Conservation (phyloP, 768 basidiomycete genomes). For the Nidula microcarpa region DNA sequence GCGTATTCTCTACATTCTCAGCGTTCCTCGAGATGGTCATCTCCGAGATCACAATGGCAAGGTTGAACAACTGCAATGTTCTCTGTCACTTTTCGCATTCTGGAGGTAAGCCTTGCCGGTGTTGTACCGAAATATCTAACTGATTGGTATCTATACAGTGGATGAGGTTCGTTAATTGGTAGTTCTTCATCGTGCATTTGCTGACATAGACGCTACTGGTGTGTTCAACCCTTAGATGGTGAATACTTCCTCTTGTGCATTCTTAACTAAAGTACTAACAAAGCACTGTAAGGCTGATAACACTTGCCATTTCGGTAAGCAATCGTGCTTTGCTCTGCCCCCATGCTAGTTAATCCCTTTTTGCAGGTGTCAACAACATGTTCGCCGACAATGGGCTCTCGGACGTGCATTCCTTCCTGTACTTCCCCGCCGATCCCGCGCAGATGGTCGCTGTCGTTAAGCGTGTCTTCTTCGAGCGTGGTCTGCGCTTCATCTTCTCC, state of each 20-base stretch:
- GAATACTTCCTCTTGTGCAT: not conserved
- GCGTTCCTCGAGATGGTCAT: constrained; percentile 91
- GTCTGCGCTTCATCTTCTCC: constrained; percentile 84
- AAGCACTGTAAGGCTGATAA: constrained; percentile 35
- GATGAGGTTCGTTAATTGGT: constrained; percentile 46
- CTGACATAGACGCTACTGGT: not conserved
- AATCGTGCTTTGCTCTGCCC: not conserved
- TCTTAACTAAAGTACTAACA: too few species aligned
- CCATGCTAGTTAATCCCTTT: constrained; percentile 30
- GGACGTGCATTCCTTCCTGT: constrained; percentile 75
- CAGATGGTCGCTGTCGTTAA: constrained; percentile 80
- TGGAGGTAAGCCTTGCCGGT: constrained; percentile 48
- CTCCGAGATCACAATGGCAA: constrained; percentile 91
- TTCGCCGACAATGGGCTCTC: constrained; percentile 87
- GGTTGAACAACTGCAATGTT: constrained; percentile 84
- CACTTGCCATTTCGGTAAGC: constrained; percentile 41
- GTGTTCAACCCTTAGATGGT: too few species aligned
- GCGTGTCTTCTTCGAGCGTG: constrained; percentile 79
- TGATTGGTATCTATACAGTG: constrained; percentile 30
- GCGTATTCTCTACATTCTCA: constrained; percentile 88
- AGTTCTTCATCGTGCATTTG: not conserved
- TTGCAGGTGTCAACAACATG: constrained; percentile 80
- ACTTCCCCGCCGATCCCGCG: constrained; percentile 83
- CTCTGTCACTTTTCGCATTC: constrained; percentile 89
- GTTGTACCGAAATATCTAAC: not conserved